Conservation (phyloP, 768 basidiomycete genomes). For the Asterophora lycoperdoides region DNA sequence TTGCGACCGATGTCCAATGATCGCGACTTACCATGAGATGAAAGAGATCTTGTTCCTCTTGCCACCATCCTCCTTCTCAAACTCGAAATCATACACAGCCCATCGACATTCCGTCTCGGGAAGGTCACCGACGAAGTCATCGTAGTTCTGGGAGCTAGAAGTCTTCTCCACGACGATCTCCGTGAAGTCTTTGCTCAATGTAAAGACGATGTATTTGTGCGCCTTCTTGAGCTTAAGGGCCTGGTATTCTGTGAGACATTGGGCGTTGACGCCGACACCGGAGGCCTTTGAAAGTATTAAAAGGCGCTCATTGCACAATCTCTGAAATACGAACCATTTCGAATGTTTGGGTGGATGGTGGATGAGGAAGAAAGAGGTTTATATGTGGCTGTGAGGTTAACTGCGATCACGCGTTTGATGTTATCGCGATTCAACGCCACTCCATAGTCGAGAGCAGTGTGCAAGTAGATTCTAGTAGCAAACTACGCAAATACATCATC, state of each 20-base stretch:
- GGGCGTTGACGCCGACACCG: slow-evolving; percentile 56
- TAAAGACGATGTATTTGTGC: slow-evolving; percentile 81
- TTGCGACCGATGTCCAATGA: not conserved
- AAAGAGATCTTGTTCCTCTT: slow-evolving; percentile 87
- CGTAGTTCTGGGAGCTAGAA: slow-evolving; percentile 50
- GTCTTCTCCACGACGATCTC: slow-evolving; percentile 77
- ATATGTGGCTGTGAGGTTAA: slow-evolving; percentile 25
- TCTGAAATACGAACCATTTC: slow-evolving; percentile 25
- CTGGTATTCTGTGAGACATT: slow-evolving; percentile 60
- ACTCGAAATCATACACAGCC: slow-evolving; percentile 94
- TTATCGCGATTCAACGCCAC: slow-evolving; percentile 13
- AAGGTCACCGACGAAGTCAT: slow-evolving; percentile 68
- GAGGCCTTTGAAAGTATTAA: slow-evolving; percentile 42
- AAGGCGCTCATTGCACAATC: not conserved
- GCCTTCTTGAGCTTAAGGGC: slow-evolving; percentile 74
- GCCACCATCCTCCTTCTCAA: slow-evolving; percentile 64
- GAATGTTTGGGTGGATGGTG: slow-evolving; percentile 18
- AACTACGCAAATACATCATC: slow-evolving; percentile 67
- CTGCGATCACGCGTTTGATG: slow-evolving; percentile 18
- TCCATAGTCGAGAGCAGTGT: not conserved
- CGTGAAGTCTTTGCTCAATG: slow-evolving; percentile 53
- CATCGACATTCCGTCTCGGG: slow-evolving; percentile 76
- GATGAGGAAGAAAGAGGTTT: slow-evolving; percentile 23
- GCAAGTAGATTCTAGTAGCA: slow-evolving; percentile 7
- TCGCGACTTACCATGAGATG: slow-evolving; percentile 69